Evolutionary conservation across 192 early-diverging fungal genomes (phyloP), one percentile per base, ranked within the genome.

Genomic region (Entrophospora sp.): DNA sequence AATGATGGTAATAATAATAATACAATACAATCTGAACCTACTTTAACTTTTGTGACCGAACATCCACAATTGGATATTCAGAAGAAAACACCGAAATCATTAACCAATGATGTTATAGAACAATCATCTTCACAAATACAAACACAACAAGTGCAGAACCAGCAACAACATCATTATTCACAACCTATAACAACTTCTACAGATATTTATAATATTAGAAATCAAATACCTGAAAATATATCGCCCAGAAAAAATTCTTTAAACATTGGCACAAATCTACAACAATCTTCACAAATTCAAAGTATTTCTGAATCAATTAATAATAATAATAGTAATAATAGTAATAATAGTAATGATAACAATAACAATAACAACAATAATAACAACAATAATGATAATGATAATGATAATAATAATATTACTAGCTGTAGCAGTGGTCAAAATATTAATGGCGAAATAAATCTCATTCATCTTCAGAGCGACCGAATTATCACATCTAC

Each of bases 41-140:
- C 51, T 16, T 53, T 53, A 53, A 53, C 51, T 9, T 53, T 53
- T 53, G 51, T 53, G 14, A 22, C 27, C 51, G 51, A 53, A 53
- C 28, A 53, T 34, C 51, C 51, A 22, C 51, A 53, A n/a, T 53
- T 53, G 51, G 51, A 30, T 53, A 53, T 53, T 0, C 51, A 52
- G 28, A 45, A n/a, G 14, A 12, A 24, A 30, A 12, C 49, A 16
- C 49, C 28, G 31, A 53, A 53, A 53, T 53, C 51, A 14, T 12
- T 31, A n/a, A n/a, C n/a, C n/a, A n/a, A n/a, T 53, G 51, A 53
- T 14, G 5, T 5, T 16, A 16, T 31, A n/a, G 16, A 12, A 4
- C 28, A 18, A 53, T n/a, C 28, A 13, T 30, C 28, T 31, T 31
- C 5, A 34, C 24, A 7, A 6, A 27, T 16, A 30, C 27, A 13